Percentiles rank a stretch among this genome's conserved stretches.
phyloP scores from a whole-genome alignment of 371 early-diverging fungal species.

The Haplosporangium sp. region DNA sequence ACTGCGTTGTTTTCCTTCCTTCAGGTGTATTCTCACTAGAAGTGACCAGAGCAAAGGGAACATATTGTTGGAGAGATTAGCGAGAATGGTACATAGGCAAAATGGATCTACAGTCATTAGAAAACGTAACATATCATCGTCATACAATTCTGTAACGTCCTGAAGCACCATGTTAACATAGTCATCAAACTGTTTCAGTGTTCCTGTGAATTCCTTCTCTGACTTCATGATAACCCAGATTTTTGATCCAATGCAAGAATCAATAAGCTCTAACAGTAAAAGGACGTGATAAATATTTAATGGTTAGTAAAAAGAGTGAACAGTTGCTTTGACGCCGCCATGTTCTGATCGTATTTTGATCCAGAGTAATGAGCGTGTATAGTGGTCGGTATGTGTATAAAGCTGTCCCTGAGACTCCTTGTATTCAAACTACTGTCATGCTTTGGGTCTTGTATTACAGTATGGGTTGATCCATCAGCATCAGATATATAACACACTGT shows the following conservation, averaged over 20 bases:
- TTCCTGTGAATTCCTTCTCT: constrained; percentile 96
- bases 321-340: neutral
- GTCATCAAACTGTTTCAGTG: constrained; percentile 97
- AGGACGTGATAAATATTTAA: neutral
- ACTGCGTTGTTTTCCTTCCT: constrained; percentile 79
- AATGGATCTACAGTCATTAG: too few species aligned
- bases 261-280: constrained; percentile 85
- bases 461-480: neutral
- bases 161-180: constrained; percentile 98
- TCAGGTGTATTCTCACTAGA: constrained; percentile 81
- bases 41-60: constrained; percentile 1
- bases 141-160: constrained; percentile 95
- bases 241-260: constrained; percentile 96
- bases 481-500: neutral
- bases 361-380: neutral
- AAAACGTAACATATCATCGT: neutral
- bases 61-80: neutral
- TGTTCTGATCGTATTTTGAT: neutral
- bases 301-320: neutral
- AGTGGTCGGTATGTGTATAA: neutral
- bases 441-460: neutral
- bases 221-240: constrained; percentile 98
- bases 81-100: neutral
- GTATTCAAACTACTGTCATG: neutral
- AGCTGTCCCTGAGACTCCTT: too few species aligned